phyloP scores from a whole-genome alignment of 345 rosid species.

The Eucalyptus tenuipes region DNA sequence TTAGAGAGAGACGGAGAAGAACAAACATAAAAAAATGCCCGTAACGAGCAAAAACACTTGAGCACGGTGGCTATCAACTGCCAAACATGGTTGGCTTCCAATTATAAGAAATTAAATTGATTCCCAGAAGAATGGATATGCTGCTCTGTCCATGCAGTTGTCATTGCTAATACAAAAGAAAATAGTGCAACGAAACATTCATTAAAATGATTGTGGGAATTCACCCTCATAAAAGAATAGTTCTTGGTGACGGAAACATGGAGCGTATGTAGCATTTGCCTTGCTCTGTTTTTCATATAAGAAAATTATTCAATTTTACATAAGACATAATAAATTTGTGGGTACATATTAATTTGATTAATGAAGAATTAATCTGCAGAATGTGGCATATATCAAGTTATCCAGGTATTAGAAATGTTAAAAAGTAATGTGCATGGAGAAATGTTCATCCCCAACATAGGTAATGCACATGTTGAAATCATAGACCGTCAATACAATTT shows the following conservation, averaged over 20 bases:
- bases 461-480: no score
- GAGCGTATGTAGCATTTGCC: not conserved
- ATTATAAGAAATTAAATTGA: no score
- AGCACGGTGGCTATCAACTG: no score
- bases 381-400: not conserved
- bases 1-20: no score
- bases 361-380: not conserved
- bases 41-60: no score
- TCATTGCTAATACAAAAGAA: not conserved
- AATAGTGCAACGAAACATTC: not conserved
- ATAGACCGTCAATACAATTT: fast-evolving
- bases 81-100: no score
- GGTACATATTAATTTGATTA: not conserved
- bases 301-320: not conserved
- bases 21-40: no score
- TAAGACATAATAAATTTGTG: not conserved
- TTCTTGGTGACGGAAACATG: not conserved
- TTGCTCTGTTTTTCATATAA: not conserved
- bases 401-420: not conserved
- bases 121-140: no score
- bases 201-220: no score
- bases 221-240: no score
- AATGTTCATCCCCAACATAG: not conserved
- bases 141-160: not conserved
- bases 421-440: not conserved